Conservation (phyloP, 352 stramenopile species). For the Phytophthora pinifolia region DNA sequence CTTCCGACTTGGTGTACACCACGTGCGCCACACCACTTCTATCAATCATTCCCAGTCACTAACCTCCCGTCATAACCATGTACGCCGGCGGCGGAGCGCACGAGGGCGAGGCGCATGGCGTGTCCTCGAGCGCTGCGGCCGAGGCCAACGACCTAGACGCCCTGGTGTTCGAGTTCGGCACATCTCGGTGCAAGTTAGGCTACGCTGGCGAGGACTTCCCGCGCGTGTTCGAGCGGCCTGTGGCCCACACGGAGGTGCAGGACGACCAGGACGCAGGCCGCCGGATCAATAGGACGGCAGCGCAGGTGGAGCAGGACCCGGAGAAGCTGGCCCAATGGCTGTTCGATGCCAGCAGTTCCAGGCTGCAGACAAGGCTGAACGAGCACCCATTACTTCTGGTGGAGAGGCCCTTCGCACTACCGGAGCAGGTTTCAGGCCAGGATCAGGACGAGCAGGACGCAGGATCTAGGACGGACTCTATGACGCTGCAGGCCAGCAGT, state of each 20-base stretch:
- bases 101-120: constrained; percentile 32
- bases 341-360: constrained; percentile 48
- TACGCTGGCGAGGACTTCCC: constrained; percentile 90
- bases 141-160: constrained; percentile 78
- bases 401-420: constrained; percentile 62
- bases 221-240: constrained; percentile 59
- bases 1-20: too few species aligned
- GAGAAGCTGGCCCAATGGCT: constrained; percentile 72
- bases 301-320: constrained; percentile 54
- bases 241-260: constrained; percentile 17
- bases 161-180: constrained; percentile 81
- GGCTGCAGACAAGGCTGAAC: constrained; percentile 54
- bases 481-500: constrained; percentile 15
- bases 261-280: constrained; percentile 21
- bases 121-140: constrained; percentile 49
- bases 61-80: constrained; percentile 16
- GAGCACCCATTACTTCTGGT: constrained; percentile 71
- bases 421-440: constrained; percentile 37
- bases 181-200: constrained; percentile 74
- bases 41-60: background rate
- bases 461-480: constrained; percentile 4
- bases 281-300: constrained; percentile 23
- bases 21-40: too few species aligned
- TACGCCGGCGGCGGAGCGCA: constrained; percentile 37
- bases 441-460: constrained; percentile 25